Evolutionary conservation across 345 rosid genomes (phyloP), one percentile per base, ranked within the genome.

Genomic region (Populus ilicifolia): DNA sequence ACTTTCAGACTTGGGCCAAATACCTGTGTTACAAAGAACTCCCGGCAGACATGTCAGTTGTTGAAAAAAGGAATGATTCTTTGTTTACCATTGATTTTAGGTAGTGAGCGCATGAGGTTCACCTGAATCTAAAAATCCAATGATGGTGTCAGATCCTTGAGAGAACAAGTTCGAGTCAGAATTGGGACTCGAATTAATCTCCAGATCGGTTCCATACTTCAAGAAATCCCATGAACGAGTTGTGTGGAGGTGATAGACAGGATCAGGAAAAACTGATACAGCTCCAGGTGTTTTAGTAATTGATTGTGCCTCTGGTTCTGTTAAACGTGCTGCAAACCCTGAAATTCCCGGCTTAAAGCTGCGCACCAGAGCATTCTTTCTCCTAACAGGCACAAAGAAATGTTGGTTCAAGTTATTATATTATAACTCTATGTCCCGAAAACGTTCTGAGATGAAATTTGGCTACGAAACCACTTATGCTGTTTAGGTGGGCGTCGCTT

Each of bases 161-260:
- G 83, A 43, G 1, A 89, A 69, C 9, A 87, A 78, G 50, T 48
- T 78, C 13, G 80, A 38, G 29, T 73, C 61, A 6, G 93, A 78
- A 27, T 56, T 75, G 38, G 90, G 88, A 29, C 41, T 73, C 0
- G 87, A 79, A 62, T 89, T 87, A 1, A 89, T 86, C 81, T 73
- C 69, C 25, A 87, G 73, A 10, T 86, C 83, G 67, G 86, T 87
- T 83, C 86, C 90, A 73, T 87, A 85, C 81, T 88, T 88, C 77
- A 92, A 87, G 81, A 94, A 94, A 79, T 94, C 98, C 97, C 97
- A 94, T 8, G 97, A 92, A 61, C 93, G 98, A 72, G 97, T 93
- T 6, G 98, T 94, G 82, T 93, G 97, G 82, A 90, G 93, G 70
- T 88, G 87, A 23, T 85, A 78, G 48, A 81, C 65, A 6, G 91